A percentile compares a stretch with the other conserved stretches of the same genome.
These are phyloP conservation scores for Vitis vinifera DNA, from an alignment of 164 flowering plant genomes.

Conservation along the genomic window DNA sequence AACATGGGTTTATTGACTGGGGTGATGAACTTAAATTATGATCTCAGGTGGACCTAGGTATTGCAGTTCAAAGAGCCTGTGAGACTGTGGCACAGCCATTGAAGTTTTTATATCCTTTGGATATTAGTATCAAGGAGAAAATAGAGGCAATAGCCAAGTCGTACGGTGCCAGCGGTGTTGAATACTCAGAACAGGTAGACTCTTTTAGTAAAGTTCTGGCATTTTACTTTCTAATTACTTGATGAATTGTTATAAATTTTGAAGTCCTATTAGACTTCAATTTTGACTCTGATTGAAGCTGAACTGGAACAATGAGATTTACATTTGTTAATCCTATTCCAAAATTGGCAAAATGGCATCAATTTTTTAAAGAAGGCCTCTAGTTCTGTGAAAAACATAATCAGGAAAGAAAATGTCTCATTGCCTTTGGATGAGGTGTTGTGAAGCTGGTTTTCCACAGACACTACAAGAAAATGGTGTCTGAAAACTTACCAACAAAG, in stretches of 20 bases:
- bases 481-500: background rate
- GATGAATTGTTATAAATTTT: background rate
- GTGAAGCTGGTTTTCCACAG: background rate
- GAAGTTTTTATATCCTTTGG: slow-evolving; percentile 84
- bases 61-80: slow-evolving; percentile 92
- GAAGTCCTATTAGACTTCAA: background rate
- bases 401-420: background rate
- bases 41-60: slow-evolving; percentile 87
- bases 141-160: slow-evolving; percentile 93
- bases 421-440: background rate
- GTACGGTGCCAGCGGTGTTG: slow-evolving; percentile 94
- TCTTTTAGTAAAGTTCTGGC: background rate
- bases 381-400: background rate
- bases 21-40: background rate
- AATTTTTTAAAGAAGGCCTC: background rate
- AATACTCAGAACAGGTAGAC: slow-evolving; percentile 89
- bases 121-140: slow-evolving; percentile 84
- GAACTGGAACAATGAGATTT: background rate
- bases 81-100: slow-evolving; percentile 74
- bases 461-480: background rate
- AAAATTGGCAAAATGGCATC: background rate
- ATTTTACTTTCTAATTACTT: background rate
- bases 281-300: background rate
- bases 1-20: background rate
- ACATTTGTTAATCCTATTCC: background rate